phyloP scores from a whole-genome alignment of 768 basidiomycete genomes.

The Boletus reticuloceps region DNA sequence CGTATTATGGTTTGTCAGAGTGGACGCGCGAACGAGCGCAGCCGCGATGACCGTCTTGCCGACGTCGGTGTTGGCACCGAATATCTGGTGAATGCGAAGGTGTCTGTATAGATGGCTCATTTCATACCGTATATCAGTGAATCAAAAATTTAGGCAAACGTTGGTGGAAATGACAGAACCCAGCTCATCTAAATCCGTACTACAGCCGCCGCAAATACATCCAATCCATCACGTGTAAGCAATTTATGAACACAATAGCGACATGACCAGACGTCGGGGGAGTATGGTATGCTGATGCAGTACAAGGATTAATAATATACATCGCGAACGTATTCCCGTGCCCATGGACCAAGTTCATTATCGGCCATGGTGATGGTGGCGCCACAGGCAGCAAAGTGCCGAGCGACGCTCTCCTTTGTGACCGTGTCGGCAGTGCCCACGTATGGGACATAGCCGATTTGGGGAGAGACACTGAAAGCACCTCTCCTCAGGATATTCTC shows the following conservation, averaged over 20 bases:
- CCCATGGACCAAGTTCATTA: slow-evolving; percentile 39
- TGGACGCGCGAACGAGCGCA: slow-evolving; percentile 80
- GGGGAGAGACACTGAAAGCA: slow-evolving; percentile 34
- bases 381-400: slow-evolving; percentile 43
- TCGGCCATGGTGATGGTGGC: slow-evolving; percentile 36
- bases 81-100: slow-evolving; percentile 85
- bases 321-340: slow-evolving; percentile 33
- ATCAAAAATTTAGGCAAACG: too few species aligned
- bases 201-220: slow-evolving; percentile 12
- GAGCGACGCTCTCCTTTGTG: slow-evolving; percentile 34
- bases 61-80: slow-evolving; percentile 95
- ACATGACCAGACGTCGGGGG: slow-evolving; percentile 28
- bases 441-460: slow-evolving; percentile 31
- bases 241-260: slow-evolving; percentile 17
- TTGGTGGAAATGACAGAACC: too few species aligned
- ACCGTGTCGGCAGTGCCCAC: slow-evolving; percentile 28
- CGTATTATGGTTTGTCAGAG: slow-evolving; percentile 46
- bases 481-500: slow-evolving; percentile 35
- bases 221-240: slow-evolving; percentile 1
- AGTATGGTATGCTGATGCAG: slow-evolving; percentile 2
- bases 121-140: background rate
- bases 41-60: slow-evolving; percentile 92
- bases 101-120: slow-evolving; percentile 88
- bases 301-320: slow-evolving; percentile 24
- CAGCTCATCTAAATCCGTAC: slow-evolving; percentile 12